Evolutionary conservation across 73 alveolate genomes (phyloP), one percentile per base, ranked within the genome.

Genomic region (Loxodes magnus): DNA sequence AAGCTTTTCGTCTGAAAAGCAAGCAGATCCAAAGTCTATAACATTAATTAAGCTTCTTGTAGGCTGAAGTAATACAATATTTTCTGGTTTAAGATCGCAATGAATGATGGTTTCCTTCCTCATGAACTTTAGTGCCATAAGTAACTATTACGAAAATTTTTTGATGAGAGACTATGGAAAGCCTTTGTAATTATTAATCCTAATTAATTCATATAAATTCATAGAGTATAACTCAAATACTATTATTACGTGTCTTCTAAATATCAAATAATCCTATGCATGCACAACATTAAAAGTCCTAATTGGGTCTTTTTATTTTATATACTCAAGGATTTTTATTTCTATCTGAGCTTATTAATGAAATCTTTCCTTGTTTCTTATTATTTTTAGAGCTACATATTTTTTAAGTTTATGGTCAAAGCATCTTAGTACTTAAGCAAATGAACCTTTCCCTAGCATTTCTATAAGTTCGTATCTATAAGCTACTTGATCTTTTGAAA

Each of bases 181-280:
- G 21, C 98, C 98, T 33, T 56, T 27, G 60, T 59, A 77, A 51
- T 74, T 67, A 65, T 74, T 74, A 56, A 58, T 31, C 49, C 80
- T 75, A 3, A 87, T 52, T 51, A 77, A 71, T 51, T 87, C 97
- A 57, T 81, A 86, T 20, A 86, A 54, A 60, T 86, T 86, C 20
- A 51, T 38, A 17, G 74, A 50, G 30, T 66, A 59, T n/a, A 73
- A 76, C 56, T 73, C 87, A 42, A 73, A 73, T 20, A 73, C 77
- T 35, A 73, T 73, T 27, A 68, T 51, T 37, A 73, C 62, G 24
- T 73, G 85, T 22, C 64, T 54, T 16, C 74, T 20, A 38, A 25
- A 65, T 12, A 64, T 71, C 34, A 71, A 71, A 54, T 34, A 71
- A 56, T 71, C 85, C 2, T 31, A 42, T 77, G 64, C 64, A 41